Evolutionary conservation across 2,329 filamentous ascomycete genomes (phyloP), one percentile per base, ranked within the genome.

Genomic region (Didymellaceae sp.): DNA sequence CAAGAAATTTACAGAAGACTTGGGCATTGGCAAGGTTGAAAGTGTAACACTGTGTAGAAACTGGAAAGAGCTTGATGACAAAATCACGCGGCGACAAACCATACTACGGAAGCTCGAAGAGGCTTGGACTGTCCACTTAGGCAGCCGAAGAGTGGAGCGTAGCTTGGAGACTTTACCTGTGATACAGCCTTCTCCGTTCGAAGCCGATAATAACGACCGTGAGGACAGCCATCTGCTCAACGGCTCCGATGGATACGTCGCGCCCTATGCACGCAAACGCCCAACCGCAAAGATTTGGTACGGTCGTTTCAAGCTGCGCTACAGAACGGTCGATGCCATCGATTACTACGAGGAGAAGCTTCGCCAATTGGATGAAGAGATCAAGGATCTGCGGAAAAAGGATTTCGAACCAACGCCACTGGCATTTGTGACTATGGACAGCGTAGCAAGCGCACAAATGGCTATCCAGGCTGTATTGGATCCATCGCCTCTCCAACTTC

Each of bases 341-440:
- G 89, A 97, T 70, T 94, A 97, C 70, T 97, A 92, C 66, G 89
- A 95, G 63, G 90, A 96, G 71, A 88, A 89, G 68, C 81, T 99
- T 26, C 86, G 88, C 20, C 81, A 82, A 13, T 73, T 95, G 2
- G 93, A 99, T 59, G 88, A 90, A 39, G 82, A 86, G 58, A 90
- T 99, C 41, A 73, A 75, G 6, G 74, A 75, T 6, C 84, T 91
- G 9, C 85, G 94, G 21, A 84, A 85, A 64, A 89, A 90, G 70
- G 82, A 88, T 3, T 97, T 91, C 63, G 77, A 82, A 5, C 81
- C 94, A 0, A 92, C 87, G 1, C 88, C 93, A 39, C 82, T 95
- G 53, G 95, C 95, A 1, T 97, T 99, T 72, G 90, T 99, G 30
- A 97, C 94, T 0, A 95, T 99, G 91, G 90, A 97, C 75, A 94